These are phyloP conservation scores for Hymenoscyphus occultus DNA, from an alignment of 2,329 filamentous ascomycete genomes.

Conservation along the genomic window DNA sequence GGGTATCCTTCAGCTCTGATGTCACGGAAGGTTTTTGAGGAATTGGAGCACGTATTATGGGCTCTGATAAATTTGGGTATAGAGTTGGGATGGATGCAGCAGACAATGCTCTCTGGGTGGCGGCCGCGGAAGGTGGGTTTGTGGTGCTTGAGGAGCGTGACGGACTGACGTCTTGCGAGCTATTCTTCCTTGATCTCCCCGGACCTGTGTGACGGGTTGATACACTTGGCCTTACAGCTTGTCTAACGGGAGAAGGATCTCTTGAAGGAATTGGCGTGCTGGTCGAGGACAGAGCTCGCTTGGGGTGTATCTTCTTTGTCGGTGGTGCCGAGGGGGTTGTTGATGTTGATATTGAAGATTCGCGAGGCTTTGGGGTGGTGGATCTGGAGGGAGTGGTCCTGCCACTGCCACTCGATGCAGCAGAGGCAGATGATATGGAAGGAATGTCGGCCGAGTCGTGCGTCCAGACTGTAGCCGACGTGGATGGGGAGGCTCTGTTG, in stretches of 20 bases:
- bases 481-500: not conserved
- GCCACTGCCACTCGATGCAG: conserved; percentile 6
- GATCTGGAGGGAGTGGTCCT: conserved; percentile 10
- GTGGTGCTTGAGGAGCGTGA: conserved; percentile 47
- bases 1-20: conserved; percentile 53
- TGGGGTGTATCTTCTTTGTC: conserved; percentile 30
- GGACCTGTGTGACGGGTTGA: conserved; percentile 33
- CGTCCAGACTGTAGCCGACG: not conserved
- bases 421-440: conserved; percentile 6
- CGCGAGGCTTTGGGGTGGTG: conserved; percentile 10
- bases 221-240: conserved; percentile 24
- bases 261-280: conserved; percentile 47
- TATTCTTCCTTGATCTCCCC: conserved; percentile 62
- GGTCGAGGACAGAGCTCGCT: conserved; percentile 38
- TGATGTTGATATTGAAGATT: conserved; percentile 6
- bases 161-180: conserved; percentile 61
- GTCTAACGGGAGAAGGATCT: conserved; percentile 45
- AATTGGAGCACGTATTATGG: conserved; percentile 57
- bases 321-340: conserved; percentile 17
- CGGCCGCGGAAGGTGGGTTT: conserved; percentile 58
- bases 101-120: conserved; percentile 66
- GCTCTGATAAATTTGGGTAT: conserved; percentile 58
- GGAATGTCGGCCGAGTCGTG: not conserved
- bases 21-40: conserved; percentile 58
- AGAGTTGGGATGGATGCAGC: conserved; percentile 66